Base-by-base conservation (phyloP, 768 basidiomycete species). In the Serendipita sp. region DNA sequence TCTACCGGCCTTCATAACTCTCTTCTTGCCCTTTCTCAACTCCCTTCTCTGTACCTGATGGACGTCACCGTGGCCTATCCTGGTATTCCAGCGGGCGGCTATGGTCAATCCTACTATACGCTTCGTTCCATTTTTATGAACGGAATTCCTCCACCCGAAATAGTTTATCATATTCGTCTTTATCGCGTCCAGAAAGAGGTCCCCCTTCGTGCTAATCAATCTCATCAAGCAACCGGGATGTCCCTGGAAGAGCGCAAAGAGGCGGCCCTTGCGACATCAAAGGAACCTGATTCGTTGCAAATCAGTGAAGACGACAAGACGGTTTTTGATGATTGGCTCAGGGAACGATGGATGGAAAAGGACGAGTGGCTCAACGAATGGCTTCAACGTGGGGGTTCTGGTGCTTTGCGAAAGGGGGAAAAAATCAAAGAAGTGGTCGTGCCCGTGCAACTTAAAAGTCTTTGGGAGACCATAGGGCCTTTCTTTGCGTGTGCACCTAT, bases 51-150 rank as follows among this genome's bases (percentile, higher is more conserved):
- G 65, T 82, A 85, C 68, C 73, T 99, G 11, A 76, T 98, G n/a
- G 96, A 98, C 72, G 77, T 96, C 51, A 98, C 96, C 0, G 79
- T 95, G 67, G 82, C 86, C 32, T 99, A 99, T 75, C 90, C 92
- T 68, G 93, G 93, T 8, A 81, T 95, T 45, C 91, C 92, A 15
- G 79, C 82, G 2, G 78, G 81, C 70, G 85, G 83, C 35, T 93
- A 89, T 70, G 92, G 92, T 0, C 93, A 96, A 74, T 80, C 83
- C 28, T 90, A 85, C 73, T 97, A 95, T 73, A 93, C 91, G 46
- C 76, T 98, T 45, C 83, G 88, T 46, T 93, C 92, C 4, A 85
- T 96, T 67, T 96, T 95, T 75, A 79, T 86, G 65, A 79, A 85
- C 67, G 81, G 88, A 2, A 75, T 91, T 2, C 80, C 93, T 2